Base-by-base conservation (phyloP, 2,329 filamentous ascomycete species). In the Fusarium kyushuense region DNA sequence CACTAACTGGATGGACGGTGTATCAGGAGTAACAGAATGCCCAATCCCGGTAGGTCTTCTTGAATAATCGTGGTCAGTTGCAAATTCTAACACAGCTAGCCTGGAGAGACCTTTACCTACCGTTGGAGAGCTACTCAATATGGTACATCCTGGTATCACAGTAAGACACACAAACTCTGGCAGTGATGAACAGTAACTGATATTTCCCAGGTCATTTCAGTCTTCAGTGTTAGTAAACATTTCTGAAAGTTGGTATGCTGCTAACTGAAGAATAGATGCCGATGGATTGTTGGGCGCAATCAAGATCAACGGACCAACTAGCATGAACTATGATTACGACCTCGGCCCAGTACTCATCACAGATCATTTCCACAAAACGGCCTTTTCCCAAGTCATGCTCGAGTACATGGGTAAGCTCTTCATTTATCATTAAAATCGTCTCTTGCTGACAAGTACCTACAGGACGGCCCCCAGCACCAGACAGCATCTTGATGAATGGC, bases 401-500 rank as follows among this genome's bases (percentile, higher is more conserved):
- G 52, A 54, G 27, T 54, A 54, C 1, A 7, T 54, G 13, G 52
- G 52, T 49, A 49, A 25, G 23, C 23, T 25, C 23, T 25, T n/a
- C 13, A 4, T 1, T 17, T 36, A 5, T 3, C 5, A 36, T 11
- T 8, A 35, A 36, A 36, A 8, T n/a, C 7, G 6, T 11, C 1
- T n/a, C 2, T 2, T n/a, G 2, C 30, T 47, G 13, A 54, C 9
- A 19, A 25, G 5, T 8, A 17, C 9, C 13, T 1, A 17, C 1
- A 52, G 54, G 54, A 0, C 33, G 45, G 2, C 54, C 54, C 3
- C 46, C 54, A 4, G 10, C 54, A n/a, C 54, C 54, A 27, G 46
- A 56, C 19, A 56, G 54, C 17, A 38, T 56, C 33, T 25, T 56
- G 11, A 56, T 56, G 54, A 56, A 56, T n/a, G 54, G 54, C 4